Evolutionary conservation across 257 asterid species (phyloP).

Genomic region (Solanum raphanifolium): DNA sequence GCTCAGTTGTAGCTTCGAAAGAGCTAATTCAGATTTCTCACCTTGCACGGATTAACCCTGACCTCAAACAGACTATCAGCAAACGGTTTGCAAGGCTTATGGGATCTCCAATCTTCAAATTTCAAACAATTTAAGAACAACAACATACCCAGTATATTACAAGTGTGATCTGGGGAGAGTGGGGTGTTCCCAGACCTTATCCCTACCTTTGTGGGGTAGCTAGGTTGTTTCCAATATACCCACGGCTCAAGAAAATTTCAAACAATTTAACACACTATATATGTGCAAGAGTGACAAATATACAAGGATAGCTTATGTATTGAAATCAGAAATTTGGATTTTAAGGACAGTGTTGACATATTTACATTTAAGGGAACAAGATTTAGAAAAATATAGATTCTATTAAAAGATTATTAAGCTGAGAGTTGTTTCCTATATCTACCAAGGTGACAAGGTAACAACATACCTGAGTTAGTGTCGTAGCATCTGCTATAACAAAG

Average conservation of each 20-base stretch:
- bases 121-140: not conserved
- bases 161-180: not conserved
- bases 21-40: not conserved
- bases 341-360: not conserved
- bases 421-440: not conserved
- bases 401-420: not conserved
- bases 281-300: not conserved
- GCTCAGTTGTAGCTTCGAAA: not conserved
- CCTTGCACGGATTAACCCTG: not conserved
- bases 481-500: constrained; percentile 97
- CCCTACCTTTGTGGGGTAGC: not conserved
- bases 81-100: not conserved
- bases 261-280: not conserved
- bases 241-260: not conserved
- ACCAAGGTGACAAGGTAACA: not conserved
- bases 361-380: not conserved
- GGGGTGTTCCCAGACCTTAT: not conserved
- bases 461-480: constrained; percentile 96
- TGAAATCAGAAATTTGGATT: not conserved
- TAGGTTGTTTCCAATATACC: not conserved
- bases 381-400: not conserved
- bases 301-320: not conserved
- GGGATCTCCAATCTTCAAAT: not conserved
- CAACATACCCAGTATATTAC: not conserved
- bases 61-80: not conserved